These are phyloP conservation scores for Alternaria brassicae DNA, from an alignment of 2,329 filamentous ascomycete species.

Conservation along the genomic window DNA sequence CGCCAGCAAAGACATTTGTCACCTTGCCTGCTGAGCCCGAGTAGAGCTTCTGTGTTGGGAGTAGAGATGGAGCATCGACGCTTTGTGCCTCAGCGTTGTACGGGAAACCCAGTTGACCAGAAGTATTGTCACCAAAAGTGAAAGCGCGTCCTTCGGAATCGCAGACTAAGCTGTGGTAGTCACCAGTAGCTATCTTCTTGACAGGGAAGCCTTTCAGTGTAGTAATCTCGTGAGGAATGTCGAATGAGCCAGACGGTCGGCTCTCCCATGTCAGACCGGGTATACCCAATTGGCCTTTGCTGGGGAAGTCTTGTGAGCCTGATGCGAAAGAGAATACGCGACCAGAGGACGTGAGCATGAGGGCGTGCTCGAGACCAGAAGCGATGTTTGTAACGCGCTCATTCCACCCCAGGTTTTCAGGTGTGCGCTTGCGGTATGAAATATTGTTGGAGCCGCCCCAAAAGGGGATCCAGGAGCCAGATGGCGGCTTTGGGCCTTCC, in stretches of 20 bases:
- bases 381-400: constrained; percentile 78
- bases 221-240: constrained; percentile 80
- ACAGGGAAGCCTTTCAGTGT: constrained; percentile 75
- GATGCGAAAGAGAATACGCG: constrained; percentile 89
- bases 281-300: constrained; percentile 84
- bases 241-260: constrained; percentile 77
- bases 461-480: constrained; percentile 76
- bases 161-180: constrained; percentile 82
- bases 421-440: constrained; percentile 76
- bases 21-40: constrained; percentile 69
- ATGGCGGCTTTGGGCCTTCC: constrained; percentile 67
- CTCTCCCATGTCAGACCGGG: constrained; percentile 82
- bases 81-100: constrained; percentile 66
- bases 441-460: constrained; percentile 68
- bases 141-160: constrained; percentile 81
- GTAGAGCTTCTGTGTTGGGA: constrained; percentile 78
- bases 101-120: constrained; percentile 89
- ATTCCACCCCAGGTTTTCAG: constrained; percentile 67
- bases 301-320: constrained; percentile 78
- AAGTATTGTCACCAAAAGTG: constrained; percentile 87
- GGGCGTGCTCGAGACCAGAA: constrained; percentile 82
- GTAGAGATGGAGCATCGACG: constrained; percentile 72
- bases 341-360: constrained; percentile 83
- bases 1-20: constrained; percentile 83
- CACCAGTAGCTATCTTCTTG: constrained; percentile 78